phyloP scores from a whole-genome alignment of 75 land plant species.

The Sequoia sempervirens region DNA sequence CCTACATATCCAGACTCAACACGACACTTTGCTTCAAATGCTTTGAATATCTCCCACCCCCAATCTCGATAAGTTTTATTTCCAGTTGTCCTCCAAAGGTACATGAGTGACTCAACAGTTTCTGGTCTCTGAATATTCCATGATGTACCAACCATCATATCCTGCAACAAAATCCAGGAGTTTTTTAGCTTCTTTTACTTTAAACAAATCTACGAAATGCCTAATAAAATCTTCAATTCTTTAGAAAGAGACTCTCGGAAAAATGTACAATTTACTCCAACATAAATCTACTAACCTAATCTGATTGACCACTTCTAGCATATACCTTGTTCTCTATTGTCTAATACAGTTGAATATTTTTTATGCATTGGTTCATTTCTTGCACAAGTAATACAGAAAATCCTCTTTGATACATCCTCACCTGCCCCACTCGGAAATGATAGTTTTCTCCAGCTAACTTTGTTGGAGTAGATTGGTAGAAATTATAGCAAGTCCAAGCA shows the following conservation, averaged over 20 bases:
- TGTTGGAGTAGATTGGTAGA: slow-evolving; percentile 85
- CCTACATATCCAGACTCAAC: slow-evolving; percentile 90
- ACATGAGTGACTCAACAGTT: slow-evolving; percentile 95
- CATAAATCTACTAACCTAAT: not conserved
- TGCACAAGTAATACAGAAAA: not conserved
- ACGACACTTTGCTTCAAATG: slow-evolving; percentile 87
- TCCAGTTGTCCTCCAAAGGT: slow-evolving; percentile 87
- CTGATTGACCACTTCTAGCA: not conserved
- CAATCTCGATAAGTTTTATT: slow-evolving; percentile 88
- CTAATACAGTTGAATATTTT: not conserved
- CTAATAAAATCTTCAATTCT: not conserved
- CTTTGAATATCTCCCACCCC: slow-evolving; percentile 99
- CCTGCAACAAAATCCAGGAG: slow-evolving; percentile 41
- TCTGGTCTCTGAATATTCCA: slow-evolving; percentile 97
- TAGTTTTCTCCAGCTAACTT: slow-evolving; percentile 98
- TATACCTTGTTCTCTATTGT: not conserved
- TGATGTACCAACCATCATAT: slow-evolving; percentile 88
- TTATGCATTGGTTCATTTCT: not conserved
- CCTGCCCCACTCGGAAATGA: slow-evolving; percentile 64
- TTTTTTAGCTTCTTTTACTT: not conserved
- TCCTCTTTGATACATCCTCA: slow-evolving; percentile 11
- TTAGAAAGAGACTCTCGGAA: not conserved
- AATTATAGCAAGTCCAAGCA: slow-evolving; percentile 95
- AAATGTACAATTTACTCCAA: not conserved
- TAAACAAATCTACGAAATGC: not conserved